Base-by-base conservation (phyloP, 2,329 filamentous ascomycete genomes). In the Exophiala dermatitidis region DNA sequence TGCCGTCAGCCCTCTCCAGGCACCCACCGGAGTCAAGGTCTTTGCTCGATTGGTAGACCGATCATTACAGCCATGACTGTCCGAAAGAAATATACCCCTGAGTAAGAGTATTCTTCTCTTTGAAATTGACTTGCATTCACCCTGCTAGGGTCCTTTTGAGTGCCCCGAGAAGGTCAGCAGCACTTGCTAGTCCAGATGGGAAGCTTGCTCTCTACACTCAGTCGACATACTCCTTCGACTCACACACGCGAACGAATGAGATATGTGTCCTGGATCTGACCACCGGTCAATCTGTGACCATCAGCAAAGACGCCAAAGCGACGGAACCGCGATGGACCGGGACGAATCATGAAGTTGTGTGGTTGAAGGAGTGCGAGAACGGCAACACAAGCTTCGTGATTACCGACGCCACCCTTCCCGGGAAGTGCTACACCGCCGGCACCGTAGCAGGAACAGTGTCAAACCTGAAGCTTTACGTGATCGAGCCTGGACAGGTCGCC, bases 211-310 rank as follows among this genome's bases (percentile, higher is more conserved):
- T 75, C 7, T 76, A 74, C 61, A 74, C 71, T 5, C 72, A 75
- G 50, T 72, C 73, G 1, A 67, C 69, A n/a, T 77, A 77, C 57
- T 75, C 73, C 26, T 77, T 77, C 60, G 71, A 75, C 31, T 71
- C 71, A 0, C 74, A 76, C 59, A 68, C 69, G 36, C 73, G 73
- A 57, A 73, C 67, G 32, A 71, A 68, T 44, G 74, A 76, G 56
- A 72, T 76, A 43, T 69, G 71, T 28, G 69, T 75, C 3, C 57
- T 76, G 3, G 71, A 76, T 38, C 66, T 76, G 34, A 62, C 63
- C 7, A 69, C 67, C 12, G 70, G 72, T 19, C 67, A 67, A 29
- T 71, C 70, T 1, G 65, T 65, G 7, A 63, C 73, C 7, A 65
- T 76, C 46, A 73, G 71, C 37, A 74, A 71, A 57, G 72, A 74